These are phyloP conservation scores for Penicillium sp. DNA, from an alignment of 2,329 filamentous ascomycete genomes.

Conservation along the genomic window DNA sequence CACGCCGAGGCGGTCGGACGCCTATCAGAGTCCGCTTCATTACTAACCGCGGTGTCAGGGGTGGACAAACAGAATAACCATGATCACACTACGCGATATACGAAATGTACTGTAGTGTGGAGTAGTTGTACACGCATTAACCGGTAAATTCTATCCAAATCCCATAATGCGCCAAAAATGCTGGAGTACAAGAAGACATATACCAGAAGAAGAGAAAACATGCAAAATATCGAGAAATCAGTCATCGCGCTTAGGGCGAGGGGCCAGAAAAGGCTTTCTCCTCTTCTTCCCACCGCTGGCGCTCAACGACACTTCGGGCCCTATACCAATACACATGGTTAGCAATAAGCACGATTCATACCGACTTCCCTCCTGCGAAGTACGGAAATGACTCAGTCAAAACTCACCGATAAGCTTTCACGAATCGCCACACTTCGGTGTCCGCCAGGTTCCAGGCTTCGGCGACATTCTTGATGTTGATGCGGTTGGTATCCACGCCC, in stretches of 20 bases:
- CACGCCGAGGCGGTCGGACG: constrained; percentile 36
- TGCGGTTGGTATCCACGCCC: constrained; percentile 44
- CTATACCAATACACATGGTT: constrained; percentile 32
- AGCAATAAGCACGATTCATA: not conserved
- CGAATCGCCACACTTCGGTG: constrained; percentile 69
- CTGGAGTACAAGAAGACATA: constrained; percentile 25
- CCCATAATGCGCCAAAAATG: constrained; percentile 27
- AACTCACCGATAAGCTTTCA: constrained; percentile 60
- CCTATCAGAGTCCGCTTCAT: constrained; percentile 9
- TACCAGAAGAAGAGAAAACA: constrained; percentile 17
- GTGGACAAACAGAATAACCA: too few relatives aligned
- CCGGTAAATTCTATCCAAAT: constrained; percentile 14
- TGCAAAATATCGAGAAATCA: constrained; percentile 9
- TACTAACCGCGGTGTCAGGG: constrained; percentile 7
- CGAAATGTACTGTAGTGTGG: too few relatives aligned
- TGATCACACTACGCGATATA: too few relatives aligned
- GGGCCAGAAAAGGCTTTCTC: constrained; percentile 62
- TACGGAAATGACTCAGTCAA: not conserved
- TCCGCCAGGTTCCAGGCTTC: constrained; percentile 66
- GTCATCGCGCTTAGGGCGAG: constrained; percentile 27
- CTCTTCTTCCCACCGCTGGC: constrained; percentile 65
- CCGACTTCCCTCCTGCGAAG: not conserved
- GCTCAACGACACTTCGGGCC: constrained; percentile 62
- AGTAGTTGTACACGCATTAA: constrained; percentile 8
- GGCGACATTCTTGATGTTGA: constrained; percentile 51